Evolutionary conservation across 768 basidiomycete species (phyloP), one percentile per base, ranked within the genome.

Genomic region (Stropharia rugosoannulata): DNA sequence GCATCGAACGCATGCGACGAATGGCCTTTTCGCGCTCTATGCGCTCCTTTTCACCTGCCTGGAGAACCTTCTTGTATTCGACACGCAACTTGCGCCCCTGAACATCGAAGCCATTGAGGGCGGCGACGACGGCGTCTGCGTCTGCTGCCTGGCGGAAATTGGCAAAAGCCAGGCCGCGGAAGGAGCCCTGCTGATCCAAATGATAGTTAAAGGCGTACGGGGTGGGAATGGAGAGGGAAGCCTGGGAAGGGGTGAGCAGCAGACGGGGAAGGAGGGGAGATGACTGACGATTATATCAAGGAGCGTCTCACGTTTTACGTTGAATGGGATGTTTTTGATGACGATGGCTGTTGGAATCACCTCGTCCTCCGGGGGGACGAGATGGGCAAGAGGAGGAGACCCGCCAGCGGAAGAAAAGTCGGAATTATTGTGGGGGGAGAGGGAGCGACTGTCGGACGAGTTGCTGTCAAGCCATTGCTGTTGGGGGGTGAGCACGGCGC

Each of bases 121-220:
- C 97, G 38, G 84, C 95, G 4, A 98, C 96, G 52, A 96, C 95
- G 13, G 94, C 91, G 64, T 96, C 95, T 0, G 97, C 97, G 64
- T 99, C 97, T 0, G 76, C 81, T 9, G 95, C 75, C 62, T 91
- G 89, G 52, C 95, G 86, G 75, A 98, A 99, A 71, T 99, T 99
- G 68, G 97, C 97, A 71, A 99, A 99, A 11, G 97, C 97, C 51
- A 99, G 75, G 16, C 97, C 97, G 58, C 97, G 89, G 82, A 99
- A 99, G 41, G 93, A 88, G 63, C 95, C 95, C 66, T 91, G 88
- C 64, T 93, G 92, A 73, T 98, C 95, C 66, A 96, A 85, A 71
- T 99, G 97, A 70, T 98, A 99, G 74, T 99, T 99, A 83, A 99
- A 99, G 27, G 97, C 97, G 73, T 98, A 98, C 38, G 97, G 97